phyloP scores from a whole-genome alignment of 106 monocot species.

The Cymbidium sinense region DNA sequence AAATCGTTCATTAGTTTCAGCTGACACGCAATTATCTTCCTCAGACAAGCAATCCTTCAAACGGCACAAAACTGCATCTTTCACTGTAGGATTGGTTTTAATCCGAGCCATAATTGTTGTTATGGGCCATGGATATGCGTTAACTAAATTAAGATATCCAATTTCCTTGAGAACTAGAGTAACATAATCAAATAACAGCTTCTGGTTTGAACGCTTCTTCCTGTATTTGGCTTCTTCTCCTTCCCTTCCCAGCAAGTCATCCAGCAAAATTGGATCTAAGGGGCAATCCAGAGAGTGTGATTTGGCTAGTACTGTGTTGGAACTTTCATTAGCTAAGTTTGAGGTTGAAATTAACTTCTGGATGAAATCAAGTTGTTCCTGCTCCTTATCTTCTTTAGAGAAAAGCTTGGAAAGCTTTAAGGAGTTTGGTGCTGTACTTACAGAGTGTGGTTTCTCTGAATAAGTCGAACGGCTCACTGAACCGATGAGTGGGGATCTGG shows the following conservation, averaged over 20 bases:
- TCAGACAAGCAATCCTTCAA: constrained; percentile 38
- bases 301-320: constrained; percentile 23
- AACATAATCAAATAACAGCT: constrained; percentile 73
- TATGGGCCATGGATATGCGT: constrained; percentile 23
- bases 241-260: constrained; percentile 47
- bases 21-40: not conserved
- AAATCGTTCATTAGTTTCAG: constrained; percentile 11
- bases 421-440: constrained; percentile 10
- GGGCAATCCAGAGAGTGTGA: constrained; percentile 66
- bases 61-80: constrained; percentile 32
- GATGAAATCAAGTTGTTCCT: constrained; percentile 43
- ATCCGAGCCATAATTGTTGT: not conserved
- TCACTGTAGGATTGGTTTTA: constrained; percentile 6
- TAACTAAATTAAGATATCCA: constrained; percentile 7
- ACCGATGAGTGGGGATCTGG: constrained; percentile 54
- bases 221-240: constrained; percentile 44
- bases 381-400: constrained; percentile 30
- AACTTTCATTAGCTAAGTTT: constrained; percentile 33
- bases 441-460: constrained; percentile 27
- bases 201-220: constrained; percentile 58
- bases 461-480: constrained; percentile 59
- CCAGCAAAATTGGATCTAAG: constrained; percentile 50
- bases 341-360: constrained; percentile 52
- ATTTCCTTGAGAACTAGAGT: constrained; percentile 54
- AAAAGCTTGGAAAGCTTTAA: constrained; percentile 18